A percentile compares a stretch with the other conserved stretches of the same genome.
These are phyloP conservation scores for Suillus alpinus DNA, from an alignment of 768 basidiomycete species.

Conservation along the genomic window DNA sequence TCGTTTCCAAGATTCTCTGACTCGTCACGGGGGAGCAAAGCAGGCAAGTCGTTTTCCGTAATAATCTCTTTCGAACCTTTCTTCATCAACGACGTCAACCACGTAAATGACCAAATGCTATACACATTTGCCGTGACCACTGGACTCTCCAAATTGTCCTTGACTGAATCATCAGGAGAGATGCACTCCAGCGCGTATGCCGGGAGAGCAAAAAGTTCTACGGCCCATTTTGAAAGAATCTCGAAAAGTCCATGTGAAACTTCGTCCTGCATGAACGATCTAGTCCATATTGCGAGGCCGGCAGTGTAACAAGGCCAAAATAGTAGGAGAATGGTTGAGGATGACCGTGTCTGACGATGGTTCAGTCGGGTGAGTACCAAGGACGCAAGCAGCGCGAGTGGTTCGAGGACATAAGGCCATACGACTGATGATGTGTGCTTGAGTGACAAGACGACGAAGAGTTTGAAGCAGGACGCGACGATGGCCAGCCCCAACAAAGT, in stretches of 20 bases:
- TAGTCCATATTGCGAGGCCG: conserved; percentile 51
- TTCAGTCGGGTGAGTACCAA: conserved; percentile 59
- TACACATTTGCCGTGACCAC: conserved; percentile 76
- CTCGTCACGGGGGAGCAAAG: conserved; percentile 64
- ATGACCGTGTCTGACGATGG: conserved; percentile 65
- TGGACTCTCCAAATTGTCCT: conserved; percentile 59
- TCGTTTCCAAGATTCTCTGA: conserved; percentile 63
- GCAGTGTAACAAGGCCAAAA: conserved; percentile 76
- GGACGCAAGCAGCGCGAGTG: conserved; percentile 47
- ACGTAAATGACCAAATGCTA: conserved; percentile 79
- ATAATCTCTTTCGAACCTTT: conserved; percentile 66
- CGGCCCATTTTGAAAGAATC: conserved; percentile 42
- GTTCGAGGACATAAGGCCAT: conserved; percentile 56
- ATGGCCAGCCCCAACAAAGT: conserved; percentile 46
- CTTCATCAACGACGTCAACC: conserved; percentile 81
- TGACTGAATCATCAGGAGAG: conserved; percentile 54
- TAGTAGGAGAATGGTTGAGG: conserved; percentile 70
- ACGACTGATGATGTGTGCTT: conserved; percentile 41
- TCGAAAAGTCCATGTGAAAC: conserved; percentile 34
- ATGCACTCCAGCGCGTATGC: conserved; percentile 66
- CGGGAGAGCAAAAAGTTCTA: conserved; percentile 45
- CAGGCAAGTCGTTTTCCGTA: conserved; percentile 84
- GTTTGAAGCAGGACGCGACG: conserved; percentile 41
- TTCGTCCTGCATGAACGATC: conserved; percentile 45
- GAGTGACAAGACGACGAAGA: conserved; percentile 36